A percentile compares a stretch with the other conserved stretches of the same genome.
Conservation (phyloP, 192 early-diverging fungal species). For the Coemansia sp. region DNA sequence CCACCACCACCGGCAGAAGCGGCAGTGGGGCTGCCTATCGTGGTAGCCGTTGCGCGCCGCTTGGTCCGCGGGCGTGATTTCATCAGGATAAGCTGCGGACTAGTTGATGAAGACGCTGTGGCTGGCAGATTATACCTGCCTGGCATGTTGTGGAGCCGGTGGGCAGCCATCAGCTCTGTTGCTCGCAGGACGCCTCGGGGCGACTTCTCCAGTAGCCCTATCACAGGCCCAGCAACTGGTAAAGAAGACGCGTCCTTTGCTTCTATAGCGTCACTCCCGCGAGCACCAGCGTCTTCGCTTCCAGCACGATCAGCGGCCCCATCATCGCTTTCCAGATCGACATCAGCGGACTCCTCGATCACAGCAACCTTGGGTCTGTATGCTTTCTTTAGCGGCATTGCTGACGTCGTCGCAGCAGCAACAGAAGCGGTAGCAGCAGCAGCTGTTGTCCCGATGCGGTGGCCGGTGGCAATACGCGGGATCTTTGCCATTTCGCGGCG, state of each 20-base stretch:
- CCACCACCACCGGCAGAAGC: not conserved
- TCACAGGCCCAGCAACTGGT: not conserved
- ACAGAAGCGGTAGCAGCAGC: not conserved
- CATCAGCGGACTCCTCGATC: conserved; percentile 42
- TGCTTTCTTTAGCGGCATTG: conserved; percentile 4
- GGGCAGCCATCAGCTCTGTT: conserved; percentile 42
- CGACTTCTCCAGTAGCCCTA: conserved; percentile 25
- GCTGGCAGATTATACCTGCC: conserved; percentile 5
- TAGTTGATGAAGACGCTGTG: not conserved
- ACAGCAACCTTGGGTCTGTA: conserved; percentile 47
- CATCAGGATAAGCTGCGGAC: conserved; percentile 17
- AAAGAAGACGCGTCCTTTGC: conserved; percentile 1
- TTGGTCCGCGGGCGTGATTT: conserved; percentile 10
- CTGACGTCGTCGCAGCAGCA: not conserved
- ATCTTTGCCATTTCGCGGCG: conserved; percentile 48
- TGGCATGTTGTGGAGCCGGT: conserved; percentile 22
- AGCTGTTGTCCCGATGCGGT: not conserved
- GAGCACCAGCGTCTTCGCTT: not conserved
- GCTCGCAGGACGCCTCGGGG: conserved; percentile 39
- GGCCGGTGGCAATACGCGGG: conserved; percentile 44
- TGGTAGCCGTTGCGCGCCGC: conserved; percentile 42
- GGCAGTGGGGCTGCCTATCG: conserved; percentile 5
- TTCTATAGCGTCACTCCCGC: not conserved
- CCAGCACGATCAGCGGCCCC: not conserved
- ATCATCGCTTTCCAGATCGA: conserved; percentile 4